These are phyloP conservation scores for Raffaelea deltoideospora DNA, from an alignment of 2,329 filamentous ascomycete genomes.

Conservation along the genomic window DNA sequence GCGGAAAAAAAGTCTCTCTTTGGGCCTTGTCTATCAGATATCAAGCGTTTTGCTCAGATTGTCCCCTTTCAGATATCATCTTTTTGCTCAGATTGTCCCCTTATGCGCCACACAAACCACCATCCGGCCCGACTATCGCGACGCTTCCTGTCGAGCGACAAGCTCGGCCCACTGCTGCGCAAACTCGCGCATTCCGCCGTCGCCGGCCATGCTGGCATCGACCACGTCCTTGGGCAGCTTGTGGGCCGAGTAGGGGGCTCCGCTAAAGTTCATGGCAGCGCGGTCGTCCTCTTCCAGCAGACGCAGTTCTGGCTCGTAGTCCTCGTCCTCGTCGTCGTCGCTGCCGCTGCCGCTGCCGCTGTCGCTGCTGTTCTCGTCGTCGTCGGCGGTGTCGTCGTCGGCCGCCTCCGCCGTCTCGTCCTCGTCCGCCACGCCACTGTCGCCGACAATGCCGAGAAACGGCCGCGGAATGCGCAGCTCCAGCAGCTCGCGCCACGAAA, in stretches of 20 bases:
- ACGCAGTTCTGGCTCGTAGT: conserved; percentile 62
- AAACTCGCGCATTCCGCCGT: conserved; percentile 70
- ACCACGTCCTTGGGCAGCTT: conserved; percentile 92
- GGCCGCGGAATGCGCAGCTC: conserved; percentile 48
- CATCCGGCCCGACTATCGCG: not conserved
- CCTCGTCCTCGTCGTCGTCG: conserved; percentile 35
- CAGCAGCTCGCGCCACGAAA: conserved; percentile 79
- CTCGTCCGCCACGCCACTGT: conserved; percentile 11
- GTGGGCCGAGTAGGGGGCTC: conserved; percentile 82
- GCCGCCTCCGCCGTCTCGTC: conserved; percentile 16
- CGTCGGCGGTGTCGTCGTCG: conserved; percentile 23
- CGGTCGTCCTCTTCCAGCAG: conserved; percentile 75
- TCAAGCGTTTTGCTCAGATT: too few species aligned
- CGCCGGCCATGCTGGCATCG: conserved; percentile 49
- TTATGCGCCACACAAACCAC: too few species aligned
- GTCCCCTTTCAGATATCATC: too few species aligned
- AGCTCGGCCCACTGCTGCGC: conserved; percentile 58
- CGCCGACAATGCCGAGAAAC: conserved; percentile 30
- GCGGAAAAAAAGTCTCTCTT: too few species aligned
- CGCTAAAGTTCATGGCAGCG: conserved; percentile 67
- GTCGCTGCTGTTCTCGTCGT: conserved; percentile 9
- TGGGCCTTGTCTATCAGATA: too few species aligned
- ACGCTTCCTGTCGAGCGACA: conserved; percentile 6
- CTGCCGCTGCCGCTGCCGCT: too few species aligned
- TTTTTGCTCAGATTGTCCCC: too few species aligned